These are phyloP conservation scores for Ophiostoma angusticollis DNA, from an alignment of 2,329 filamentous ascomycete species.

Conservation along the genomic window DNA sequence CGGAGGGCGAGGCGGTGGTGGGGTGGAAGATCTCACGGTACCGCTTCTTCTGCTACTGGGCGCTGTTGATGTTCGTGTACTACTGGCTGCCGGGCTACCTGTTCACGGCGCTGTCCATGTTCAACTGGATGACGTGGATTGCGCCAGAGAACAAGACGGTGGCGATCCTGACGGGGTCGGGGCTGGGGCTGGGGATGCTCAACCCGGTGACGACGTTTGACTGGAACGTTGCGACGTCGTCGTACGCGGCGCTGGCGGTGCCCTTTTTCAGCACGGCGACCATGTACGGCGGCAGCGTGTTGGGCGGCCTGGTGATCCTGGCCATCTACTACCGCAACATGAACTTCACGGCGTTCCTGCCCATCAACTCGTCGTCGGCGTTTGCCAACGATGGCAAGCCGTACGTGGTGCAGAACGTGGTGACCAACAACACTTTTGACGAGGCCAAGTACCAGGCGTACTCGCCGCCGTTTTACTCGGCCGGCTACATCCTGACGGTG, in stretches of 20 bases:
- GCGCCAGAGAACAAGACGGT: slow-evolving; percentile 30
- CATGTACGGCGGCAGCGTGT: slow-evolving; percentile 21
- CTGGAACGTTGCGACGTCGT: slow-evolving; percentile 32
- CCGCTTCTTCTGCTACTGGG: slow-evolving; percentile 28
- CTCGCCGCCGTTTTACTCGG: slow-evolving; percentile 31
- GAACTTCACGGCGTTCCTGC: slow-evolving; percentile 31
- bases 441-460: slow-evolving; percentile 26
- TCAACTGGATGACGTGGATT: slow-evolving; percentile 41
- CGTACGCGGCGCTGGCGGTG: slow-evolving; percentile 24
- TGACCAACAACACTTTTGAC: slow-evolving; percentile 26
- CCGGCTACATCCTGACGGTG: slow-evolving; percentile 27
- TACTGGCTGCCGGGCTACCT: slow-evolving; percentile 36
- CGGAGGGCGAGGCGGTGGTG: slow-evolving; percentile 26
- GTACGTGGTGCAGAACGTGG: slow-evolving; percentile 28
- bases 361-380: slow-evolving; percentile 33
- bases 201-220: slow-evolving; percentile 39
- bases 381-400: slow-evolving; percentile 30
- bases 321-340: slow-evolving; percentile 30
- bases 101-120: slow-evolving; percentile 29
- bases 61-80: slow-evolving; percentile 29
- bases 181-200: slow-evolving; percentile 28
- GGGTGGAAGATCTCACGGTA: slow-evolving; percentile 33
- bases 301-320: slow-evolving; percentile 28
- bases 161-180: slow-evolving; percentile 29
- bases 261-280: slow-evolving; percentile 30